phyloP scores from a whole-genome alignment of 805 yeast genomes.

The Kockiozyma suomiensis region DNA sequence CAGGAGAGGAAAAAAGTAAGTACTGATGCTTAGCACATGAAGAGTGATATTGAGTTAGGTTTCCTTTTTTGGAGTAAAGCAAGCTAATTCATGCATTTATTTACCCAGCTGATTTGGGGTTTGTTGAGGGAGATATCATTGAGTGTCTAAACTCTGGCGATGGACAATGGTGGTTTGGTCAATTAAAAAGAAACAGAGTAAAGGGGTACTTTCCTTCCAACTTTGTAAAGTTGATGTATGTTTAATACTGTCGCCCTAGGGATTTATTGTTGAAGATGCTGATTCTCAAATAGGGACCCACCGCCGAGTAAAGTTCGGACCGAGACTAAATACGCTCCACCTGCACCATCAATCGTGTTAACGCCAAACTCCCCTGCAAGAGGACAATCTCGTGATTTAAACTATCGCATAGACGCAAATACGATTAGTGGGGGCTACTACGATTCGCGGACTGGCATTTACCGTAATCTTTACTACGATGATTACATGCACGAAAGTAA shows the following conservation, averaged over 20 bases:
- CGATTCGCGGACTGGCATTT: slow-evolving; percentile 9
- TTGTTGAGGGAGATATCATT: slow-evolving; percentile 88
- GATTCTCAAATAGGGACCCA: not conserved
- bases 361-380: not conserved
- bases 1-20: slow-evolving; percentile 78
- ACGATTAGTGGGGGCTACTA: not conserved
- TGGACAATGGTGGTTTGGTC: slow-evolving; percentile 92
- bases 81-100: slow-evolving; percentile 1
- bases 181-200: slow-evolving; percentile 73
- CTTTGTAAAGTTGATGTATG: slow-evolving; percentile 63
- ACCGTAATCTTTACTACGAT: slow-evolving; percentile 18
- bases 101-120: slow-evolving; percentile 69
- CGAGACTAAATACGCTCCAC: not conserved
- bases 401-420: not conserved
- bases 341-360: not conserved
- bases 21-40: not conserved
- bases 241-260: not conserved
- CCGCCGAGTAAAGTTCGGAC: not conserved
- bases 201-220: slow-evolving; percentile 87
- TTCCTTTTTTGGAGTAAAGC: not conserved
- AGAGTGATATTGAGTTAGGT: not conserved
- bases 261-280: not conserved
- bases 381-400: too few species aligned
- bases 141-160: slow-evolving; percentile 80
- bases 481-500: not conserved